Percentiles rank a stretch among this genome's conserved stretches.
Conservation (phyloP, 257 asterid genomes). For the Solanum chiquidenum region DNA sequence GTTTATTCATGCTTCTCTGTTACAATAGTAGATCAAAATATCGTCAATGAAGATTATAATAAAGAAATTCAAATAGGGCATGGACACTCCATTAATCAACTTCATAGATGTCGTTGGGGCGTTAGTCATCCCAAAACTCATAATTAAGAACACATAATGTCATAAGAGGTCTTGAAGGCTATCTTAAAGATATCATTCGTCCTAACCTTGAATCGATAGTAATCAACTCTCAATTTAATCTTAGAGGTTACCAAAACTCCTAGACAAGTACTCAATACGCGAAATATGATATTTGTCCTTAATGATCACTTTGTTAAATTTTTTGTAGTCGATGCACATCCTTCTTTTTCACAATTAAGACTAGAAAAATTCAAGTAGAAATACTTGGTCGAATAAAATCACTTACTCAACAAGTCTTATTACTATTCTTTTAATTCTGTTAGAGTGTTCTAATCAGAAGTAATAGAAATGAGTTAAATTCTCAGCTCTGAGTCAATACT, state of each 20-base stretch:
- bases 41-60: neutral
- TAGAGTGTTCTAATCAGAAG: neutral
- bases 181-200: neutral
- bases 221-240: neutral
- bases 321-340: neutral
- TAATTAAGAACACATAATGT: neutral
- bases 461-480: too few relatives aligned
- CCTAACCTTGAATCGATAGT: neutral
- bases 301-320: neutral
- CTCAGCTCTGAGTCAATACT: neutral
- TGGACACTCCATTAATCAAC: neutral
- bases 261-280: neutral
- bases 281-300: neutral
- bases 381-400: too few relatives aligned
- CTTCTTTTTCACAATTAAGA: neutral
- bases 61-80: too few relatives aligned
- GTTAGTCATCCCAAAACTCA: neutral
- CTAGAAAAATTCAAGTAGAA: neutral
- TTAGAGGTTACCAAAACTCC: neutral
- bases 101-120: neutral
- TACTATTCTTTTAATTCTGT: neutral
- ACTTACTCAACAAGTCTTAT: neutral
- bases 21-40: neutral
- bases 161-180: neutral
- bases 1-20: neutral